These are phyloP conservation scores for Solanum etuberosum DNA, from an alignment of 257 asterid species.

Conservation along the genomic window DNA sequence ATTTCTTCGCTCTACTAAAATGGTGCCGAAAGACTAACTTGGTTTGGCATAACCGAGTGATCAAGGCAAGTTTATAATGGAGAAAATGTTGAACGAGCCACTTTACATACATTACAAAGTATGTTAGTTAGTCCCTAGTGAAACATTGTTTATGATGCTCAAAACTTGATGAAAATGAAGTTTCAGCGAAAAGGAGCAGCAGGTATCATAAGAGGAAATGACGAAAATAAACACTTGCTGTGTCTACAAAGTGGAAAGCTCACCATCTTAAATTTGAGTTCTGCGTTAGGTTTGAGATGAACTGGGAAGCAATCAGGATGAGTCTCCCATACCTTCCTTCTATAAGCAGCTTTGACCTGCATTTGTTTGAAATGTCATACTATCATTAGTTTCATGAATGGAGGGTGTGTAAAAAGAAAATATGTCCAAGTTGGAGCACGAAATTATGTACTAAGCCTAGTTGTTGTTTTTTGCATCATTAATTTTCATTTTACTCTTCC, in stretches of 20 bases:
- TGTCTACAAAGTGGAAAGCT: not conserved
- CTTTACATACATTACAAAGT: not conserved
- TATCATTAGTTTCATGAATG: not conserved
- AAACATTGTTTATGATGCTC: not conserved
- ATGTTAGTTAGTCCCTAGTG: not conserved
- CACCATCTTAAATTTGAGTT: conserved; percentile 54
- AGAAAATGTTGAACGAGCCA: not conserved
- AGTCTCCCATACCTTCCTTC: conserved; percentile 53
- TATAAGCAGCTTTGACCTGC: conserved; percentile 68
- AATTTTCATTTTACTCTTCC: not conserved
- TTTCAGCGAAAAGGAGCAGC: not conserved
- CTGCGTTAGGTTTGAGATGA: conserved; percentile 41
- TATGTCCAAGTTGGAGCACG: not conserved
- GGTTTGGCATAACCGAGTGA: not conserved
- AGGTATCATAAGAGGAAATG: not conserved
- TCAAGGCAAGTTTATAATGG: not conserved
- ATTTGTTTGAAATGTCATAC: not conserved
- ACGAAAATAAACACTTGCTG: not conserved
- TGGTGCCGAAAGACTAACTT: not conserved
- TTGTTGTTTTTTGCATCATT: not conserved
- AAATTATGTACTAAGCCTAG: not conserved
- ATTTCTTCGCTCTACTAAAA: not conserved
- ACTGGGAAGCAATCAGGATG: conserved; percentile 73
- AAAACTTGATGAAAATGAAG: not conserved
- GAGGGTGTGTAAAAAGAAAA: not conserved